phyloP scores from a whole-genome alignment of 768 basidiomycete genomes.

The Royoungia palumana region DNA sequence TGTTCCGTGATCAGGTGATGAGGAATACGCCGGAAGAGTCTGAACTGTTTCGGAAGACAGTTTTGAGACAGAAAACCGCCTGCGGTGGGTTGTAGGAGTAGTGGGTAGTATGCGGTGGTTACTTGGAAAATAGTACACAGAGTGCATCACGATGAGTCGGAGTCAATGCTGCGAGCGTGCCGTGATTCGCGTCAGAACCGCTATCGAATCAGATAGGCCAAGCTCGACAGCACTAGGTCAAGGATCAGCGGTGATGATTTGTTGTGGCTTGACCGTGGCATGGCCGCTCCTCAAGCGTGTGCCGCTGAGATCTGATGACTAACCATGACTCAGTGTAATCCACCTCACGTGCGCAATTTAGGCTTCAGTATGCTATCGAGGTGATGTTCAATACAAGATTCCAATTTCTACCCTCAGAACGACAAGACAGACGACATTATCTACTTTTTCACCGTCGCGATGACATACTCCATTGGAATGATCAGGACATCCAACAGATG shows the following conservation, averaged over 20 bases:
- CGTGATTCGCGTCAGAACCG: slow-evolving; percentile 9
- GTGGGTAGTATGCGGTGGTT: slow-evolving; percentile 23
- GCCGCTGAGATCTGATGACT: slow-evolving; percentile 16
- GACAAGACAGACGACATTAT: background rate
- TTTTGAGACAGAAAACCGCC: slow-evolving; percentile 52
- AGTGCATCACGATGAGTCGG: slow-evolving; percentile 12
- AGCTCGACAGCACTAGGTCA: slow-evolving; percentile 2
- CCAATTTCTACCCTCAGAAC: background rate
- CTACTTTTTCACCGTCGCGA: background rate
- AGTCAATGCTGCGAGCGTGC: background rate
- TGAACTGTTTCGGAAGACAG: slow-evolving; percentile 66
- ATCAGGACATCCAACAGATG: slow-evolving; percentile 1
- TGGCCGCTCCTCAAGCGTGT: background rate
- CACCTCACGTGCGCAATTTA: background rate
- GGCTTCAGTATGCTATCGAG: no score
- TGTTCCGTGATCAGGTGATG: slow-evolving; percentile 28
- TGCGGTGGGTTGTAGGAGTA: slow-evolving; percentile 47
- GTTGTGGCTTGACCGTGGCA: no score
- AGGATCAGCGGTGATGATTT: background rate
- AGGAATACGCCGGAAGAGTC: slow-evolving; percentile 63
- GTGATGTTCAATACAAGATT: no score
- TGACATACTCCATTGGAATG: background rate
- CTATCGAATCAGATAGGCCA: slow-evolving; percentile 10
- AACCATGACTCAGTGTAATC: slow-evolving; percentile 18
- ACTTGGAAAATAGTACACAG: slow-evolving; percentile 13